Conservation (phyloP, 2,329 filamentous ascomycete genomes). For the Penicillium brasilianum region DNA sequence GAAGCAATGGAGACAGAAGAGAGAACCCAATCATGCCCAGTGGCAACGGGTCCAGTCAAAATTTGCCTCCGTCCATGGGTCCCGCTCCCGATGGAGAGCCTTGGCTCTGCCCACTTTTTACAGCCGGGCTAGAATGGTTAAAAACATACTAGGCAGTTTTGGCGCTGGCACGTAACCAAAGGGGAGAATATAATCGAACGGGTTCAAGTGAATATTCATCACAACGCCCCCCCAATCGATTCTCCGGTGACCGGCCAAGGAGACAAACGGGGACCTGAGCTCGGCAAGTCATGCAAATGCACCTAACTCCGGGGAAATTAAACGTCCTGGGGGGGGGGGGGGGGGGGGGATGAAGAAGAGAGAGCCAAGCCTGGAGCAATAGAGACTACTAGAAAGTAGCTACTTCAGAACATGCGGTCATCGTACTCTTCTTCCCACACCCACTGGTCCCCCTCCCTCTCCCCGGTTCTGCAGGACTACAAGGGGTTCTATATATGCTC, state of each 20-base stretch:
- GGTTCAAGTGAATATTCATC: no score
- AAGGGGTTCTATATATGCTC: background rate
- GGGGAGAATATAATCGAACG: no score
- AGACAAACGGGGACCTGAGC: background rate
- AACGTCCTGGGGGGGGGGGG: background rate
- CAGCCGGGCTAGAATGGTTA: background rate
- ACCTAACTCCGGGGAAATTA: background rate
- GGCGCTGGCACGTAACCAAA: background rate
- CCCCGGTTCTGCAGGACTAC: background rate
- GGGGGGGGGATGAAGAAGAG: background rate
- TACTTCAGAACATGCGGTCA: background rate
- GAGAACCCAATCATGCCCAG: no score
- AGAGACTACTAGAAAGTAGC: background rate
- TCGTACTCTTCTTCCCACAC: background rate
- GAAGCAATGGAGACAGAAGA: no score
- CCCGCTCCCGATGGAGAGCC: constrained; percentile 4
- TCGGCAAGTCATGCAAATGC: background rate
- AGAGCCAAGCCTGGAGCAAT: background rate
- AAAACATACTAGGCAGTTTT: background rate
- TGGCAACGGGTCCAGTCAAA: constrained; percentile 1
- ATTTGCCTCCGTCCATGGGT: constrained; percentile 4
- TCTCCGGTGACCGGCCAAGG: constrained; percentile 1
- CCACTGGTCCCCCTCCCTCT: background rate
- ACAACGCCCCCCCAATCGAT: background rate
- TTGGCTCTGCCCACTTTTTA: constrained; percentile 3